Conservation (phyloP, 1,139 yeast genomes). For the Keqinozyma sinolaborantium region DNA sequence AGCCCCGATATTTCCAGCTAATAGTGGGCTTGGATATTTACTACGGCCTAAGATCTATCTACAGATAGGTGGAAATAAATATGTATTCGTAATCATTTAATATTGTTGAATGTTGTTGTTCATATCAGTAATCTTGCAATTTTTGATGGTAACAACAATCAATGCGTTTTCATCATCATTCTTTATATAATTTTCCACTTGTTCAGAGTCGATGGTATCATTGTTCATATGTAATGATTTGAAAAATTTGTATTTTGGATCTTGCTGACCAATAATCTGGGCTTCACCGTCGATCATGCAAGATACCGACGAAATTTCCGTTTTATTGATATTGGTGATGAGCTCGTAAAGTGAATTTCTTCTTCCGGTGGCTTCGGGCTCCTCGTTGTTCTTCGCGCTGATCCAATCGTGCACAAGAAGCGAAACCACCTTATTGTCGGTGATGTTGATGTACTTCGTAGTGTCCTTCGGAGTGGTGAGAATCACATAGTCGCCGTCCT, state of each 20-base stretch:
- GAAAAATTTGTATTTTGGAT: conserved; percentile 46
- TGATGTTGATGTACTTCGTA: conserved; percentile 65
- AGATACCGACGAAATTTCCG: conserved; percentile 71
- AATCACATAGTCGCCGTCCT: conserved; percentile 49
- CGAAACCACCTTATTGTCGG: conserved; percentile 69
- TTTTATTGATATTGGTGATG: conserved; percentile 69
- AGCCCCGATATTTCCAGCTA: not conserved
- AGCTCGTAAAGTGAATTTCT: conserved; percentile 54
- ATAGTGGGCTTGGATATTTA: too few relatives aligned
- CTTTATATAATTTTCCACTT: conserved; percentile 46
- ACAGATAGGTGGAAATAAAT: too few relatives aligned
- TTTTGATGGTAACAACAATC: conserved; percentile 57
- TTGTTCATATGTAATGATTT: conserved; percentile 57
- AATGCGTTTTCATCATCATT: conserved; percentile 58
- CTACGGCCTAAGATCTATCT: too few relatives aligned
- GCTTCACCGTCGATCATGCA: conserved; percentile 78
- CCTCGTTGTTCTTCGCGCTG: conserved; percentile 40
- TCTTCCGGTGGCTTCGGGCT: conserved; percentile 20
- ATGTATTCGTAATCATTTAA: too few relatives aligned
- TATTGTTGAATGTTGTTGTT: conserved; percentile 61
- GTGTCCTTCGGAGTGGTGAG: conserved; percentile 69
- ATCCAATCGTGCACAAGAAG: conserved; percentile 86
- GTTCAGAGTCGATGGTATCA: conserved; percentile 67
- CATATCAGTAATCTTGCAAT: conserved; percentile 80
- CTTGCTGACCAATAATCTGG: conserved; percentile 39